These are phyloP conservation scores for Magnolia changhungtana DNA, from an alignment of 164 flowering plant species.

Conservation along the genomic window DNA sequence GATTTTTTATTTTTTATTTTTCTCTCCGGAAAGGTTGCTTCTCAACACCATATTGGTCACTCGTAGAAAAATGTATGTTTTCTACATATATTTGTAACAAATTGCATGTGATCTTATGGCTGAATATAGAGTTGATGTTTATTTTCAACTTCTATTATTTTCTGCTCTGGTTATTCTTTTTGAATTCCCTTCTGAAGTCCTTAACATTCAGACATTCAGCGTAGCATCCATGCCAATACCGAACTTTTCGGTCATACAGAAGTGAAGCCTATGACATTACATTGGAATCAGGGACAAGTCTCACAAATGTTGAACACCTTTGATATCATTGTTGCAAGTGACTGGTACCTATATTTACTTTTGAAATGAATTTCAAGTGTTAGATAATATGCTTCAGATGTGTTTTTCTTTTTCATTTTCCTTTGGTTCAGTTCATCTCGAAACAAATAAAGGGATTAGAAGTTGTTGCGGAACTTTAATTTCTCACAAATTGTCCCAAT, in stretches of 20 bases:
- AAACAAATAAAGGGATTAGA: not conserved
- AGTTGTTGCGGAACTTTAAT: not conserved
- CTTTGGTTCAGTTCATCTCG: not conserved
- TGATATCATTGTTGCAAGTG: slow-evolving; percentile 33
- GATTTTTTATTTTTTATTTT: too few relatives aligned
- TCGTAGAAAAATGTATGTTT: not conserved
- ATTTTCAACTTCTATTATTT: not conserved
- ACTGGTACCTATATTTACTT: slow-evolving; percentile 25
- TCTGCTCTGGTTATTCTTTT: not conserved
- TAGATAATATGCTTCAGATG: not conserved
- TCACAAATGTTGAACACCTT: slow-evolving; percentile 32
- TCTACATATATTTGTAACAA: not conserved
- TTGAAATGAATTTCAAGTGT: not conserved
- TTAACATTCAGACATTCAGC: slow-evolving; percentile 80
- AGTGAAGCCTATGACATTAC: slow-evolving; percentile 60
- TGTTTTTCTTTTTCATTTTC: not conserved
- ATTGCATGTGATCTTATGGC: not conserved
- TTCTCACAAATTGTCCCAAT: not conserved
- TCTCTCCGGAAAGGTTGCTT: not conserved
- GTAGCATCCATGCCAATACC: slow-evolving; percentile 55
- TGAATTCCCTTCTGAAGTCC: slow-evolving; percentile 16
- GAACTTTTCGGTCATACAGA: slow-evolving; percentile 52
- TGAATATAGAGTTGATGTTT: not conserved
- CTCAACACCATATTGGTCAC: not conserved
- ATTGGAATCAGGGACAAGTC: slow-evolving; percentile 59